Evolutionary conservation across 23 red algal genomes (phyloP).

Genomic region (Gracilaria caudata): DNA sequence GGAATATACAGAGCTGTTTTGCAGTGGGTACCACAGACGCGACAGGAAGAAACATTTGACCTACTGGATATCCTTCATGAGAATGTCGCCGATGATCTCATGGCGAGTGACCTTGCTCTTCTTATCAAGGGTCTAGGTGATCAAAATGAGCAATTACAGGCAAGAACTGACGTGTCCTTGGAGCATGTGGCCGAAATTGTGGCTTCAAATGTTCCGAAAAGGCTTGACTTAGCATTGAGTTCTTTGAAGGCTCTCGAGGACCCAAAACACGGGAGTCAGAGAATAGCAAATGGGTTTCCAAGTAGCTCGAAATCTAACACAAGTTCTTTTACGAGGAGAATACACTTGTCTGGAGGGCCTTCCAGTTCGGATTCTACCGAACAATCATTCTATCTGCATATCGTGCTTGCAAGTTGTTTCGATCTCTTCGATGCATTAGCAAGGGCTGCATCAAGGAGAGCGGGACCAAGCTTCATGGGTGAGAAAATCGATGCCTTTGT

Average conservation of each 20-base stretch:
- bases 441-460: constrained; percentile 26
- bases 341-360: constrained; percentile 12
- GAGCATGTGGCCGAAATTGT: constrained; percentile 56
- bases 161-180: constrained; percentile 53
- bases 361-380: constrained; percentile 24
- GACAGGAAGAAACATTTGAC: constrained; percentile 69
- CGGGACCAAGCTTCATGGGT: constrained; percentile 58
- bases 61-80: constrained; percentile 64
- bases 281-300: constrained; percentile 66
- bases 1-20: constrained; percentile 67
- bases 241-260: constrained; percentile 58
- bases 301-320: constrained; percentile 31
- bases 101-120: constrained; percentile 63
- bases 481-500: constrained; percentile 81
- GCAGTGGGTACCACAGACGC: constrained; percentile 71
- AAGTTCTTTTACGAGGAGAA: constrained; percentile 51
- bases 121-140: constrained; percentile 71
- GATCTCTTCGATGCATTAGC: constrained; percentile 70
- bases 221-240: constrained; percentile 46
- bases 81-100: constrained; percentile 51
- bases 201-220: constrained; percentile 37
- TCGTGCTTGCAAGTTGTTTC: constrained; percentile 79
- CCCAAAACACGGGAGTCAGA: constrained; percentile 27
- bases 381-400: constrained; percentile 76
- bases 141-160: constrained; percentile 55